Conservation (phyloP, 768 basidiomycete species). For the Sporobolomyces phaffii region DNA sequence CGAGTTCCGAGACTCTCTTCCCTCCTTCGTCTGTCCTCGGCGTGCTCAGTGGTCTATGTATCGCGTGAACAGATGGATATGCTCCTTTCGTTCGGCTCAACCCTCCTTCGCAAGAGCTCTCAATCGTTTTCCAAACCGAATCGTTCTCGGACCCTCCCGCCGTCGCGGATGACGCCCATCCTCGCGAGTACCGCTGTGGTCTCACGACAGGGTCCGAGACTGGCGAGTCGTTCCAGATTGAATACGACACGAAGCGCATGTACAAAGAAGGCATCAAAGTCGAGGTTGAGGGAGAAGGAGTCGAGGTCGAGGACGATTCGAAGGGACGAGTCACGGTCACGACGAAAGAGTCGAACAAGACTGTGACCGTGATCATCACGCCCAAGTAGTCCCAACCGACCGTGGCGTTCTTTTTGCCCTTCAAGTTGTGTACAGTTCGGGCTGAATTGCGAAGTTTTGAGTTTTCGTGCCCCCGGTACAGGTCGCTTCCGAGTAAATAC, state of each 20-base stretch:
- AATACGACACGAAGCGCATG: slow-evolving; percentile 36
- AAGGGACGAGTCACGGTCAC: slow-evolving; percentile 13
- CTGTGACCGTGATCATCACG: neutral
- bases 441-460: too few species aligned
- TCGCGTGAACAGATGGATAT: slow-evolving; percentile 20
- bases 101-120: neutral
- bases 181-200: slow-evolving; percentile 27
- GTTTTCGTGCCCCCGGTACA: too few species aligned
- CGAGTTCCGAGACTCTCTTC: neutral
- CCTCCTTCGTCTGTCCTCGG: rapidly evolving
- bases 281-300: slow-evolving; percentile 17
- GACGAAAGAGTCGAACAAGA: neutral
- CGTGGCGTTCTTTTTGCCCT: neutral
- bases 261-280: slow-evolving; percentile 30
- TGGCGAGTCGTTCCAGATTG: slow-evolving; percentile 26
- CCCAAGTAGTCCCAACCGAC: slow-evolving; percentile 13
- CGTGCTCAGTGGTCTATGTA: neutral
- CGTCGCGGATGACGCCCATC: neutral
- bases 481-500: too few species aligned
- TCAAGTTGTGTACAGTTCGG: too few species aligned
- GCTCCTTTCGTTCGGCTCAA: slow-evolving; percentile 27
- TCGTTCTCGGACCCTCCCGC: slow-evolving; percentile 25
- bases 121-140: slow-evolving; percentile 26
- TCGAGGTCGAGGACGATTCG: slow-evolving; percentile 2
- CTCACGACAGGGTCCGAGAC: slow-evolving; percentile 13